A percentile compares a stretch with the other conserved stretches of the same genome.
Conservation (phyloP, 495 filamentous ascomycete genomes). For the Hyaloscypha finlandica region DNA sequence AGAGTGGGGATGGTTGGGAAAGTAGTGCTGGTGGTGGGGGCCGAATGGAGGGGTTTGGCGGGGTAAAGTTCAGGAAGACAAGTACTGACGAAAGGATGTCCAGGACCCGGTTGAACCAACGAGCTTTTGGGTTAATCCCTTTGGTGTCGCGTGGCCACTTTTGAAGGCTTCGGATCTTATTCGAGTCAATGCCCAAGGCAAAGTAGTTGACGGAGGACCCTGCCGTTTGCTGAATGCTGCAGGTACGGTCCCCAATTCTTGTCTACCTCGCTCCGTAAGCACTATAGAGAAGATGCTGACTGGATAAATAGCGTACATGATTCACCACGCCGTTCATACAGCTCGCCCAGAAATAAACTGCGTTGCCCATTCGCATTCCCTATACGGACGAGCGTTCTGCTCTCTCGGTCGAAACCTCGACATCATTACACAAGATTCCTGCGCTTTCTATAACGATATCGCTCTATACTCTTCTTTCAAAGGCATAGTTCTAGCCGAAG, state of each 20-base stretch:
- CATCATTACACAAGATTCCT: slow-evolving; percentile 72
- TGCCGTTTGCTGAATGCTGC: slow-evolving; percentile 66
- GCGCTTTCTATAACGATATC: slow-evolving; percentile 61
- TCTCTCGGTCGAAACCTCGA: slow-evolving; percentile 67
- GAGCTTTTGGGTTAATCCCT: slow-evolving; percentile 82
- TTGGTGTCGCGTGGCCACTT: slow-evolving; percentile 68
- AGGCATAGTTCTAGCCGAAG: slow-evolving; percentile 69
- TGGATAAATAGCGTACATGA: slow-evolving; percentile 53
- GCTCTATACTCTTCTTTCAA: slow-evolving; percentile 55
- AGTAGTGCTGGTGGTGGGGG: neutral
- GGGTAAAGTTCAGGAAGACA: neutral
- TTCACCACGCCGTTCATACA: slow-evolving; percentile 66
- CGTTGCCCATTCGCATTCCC: slow-evolving; percentile 71
- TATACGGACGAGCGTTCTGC: slow-evolving; percentile 72
- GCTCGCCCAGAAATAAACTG: slow-evolving; percentile 73
- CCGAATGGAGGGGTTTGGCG: neutral
- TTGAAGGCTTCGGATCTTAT: slow-evolving; percentile 75
- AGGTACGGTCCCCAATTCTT: slow-evolving; percentile 32
- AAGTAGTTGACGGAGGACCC: slow-evolving; percentile 68
- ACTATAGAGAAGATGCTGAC: neutral
- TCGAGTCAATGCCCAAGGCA: slow-evolving; percentile 62
- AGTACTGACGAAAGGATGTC: slow-evolving; percentile 11
- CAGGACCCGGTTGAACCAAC: slow-evolving; percentile 67
- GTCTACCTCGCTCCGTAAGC: slow-evolving; percentile 12
- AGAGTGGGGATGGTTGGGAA: neutral